Evolutionary conservation across 257 asterid genomes (phyloP).

Genomic region (Leonotis leonurus): DNA sequence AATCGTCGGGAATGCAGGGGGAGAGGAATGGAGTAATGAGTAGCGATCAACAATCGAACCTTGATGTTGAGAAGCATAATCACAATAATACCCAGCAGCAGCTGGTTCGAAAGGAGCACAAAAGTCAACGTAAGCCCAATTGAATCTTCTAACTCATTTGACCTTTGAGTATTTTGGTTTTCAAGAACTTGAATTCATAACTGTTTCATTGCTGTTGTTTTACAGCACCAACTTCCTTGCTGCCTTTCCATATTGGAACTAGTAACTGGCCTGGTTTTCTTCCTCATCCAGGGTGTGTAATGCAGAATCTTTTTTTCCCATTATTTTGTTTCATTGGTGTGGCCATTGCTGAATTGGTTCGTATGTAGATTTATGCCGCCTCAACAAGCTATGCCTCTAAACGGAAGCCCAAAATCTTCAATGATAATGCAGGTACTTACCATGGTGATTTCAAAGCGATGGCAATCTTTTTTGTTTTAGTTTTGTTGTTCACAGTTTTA

Average conservation of each 20-base stretch:
- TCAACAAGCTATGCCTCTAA: constrained; percentile 26
- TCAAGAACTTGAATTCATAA: neutral
- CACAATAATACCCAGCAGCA: constrained; percentile 23
- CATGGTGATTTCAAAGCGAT: neutral
- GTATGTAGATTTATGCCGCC: constrained; percentile 32
- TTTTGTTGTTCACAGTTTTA: neutral
- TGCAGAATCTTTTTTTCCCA: neutral
- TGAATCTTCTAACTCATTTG: constrained; percentile 5
- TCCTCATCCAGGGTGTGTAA: constrained; percentile 42
- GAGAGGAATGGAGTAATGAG: constrained; percentile 9
- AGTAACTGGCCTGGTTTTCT: constrained; percentile 38
- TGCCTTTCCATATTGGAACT: constrained; percentile 29
- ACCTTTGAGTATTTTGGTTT: neutral
- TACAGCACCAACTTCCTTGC: constrained; percentile 34
- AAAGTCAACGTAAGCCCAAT: constrained; percentile 27
- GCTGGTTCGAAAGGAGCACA: constrained; percentile 25
- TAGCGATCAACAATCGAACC: constrained; percentile 8
- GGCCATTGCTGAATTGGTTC: constrained; percentile 14
- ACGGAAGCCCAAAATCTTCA: constrained; percentile 29
- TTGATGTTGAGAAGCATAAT: constrained; percentile 27
- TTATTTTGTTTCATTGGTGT: constrained; percentile 2
- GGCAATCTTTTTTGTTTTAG: neutral
- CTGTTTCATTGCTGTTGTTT: neutral
- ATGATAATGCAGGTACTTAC: constrained; percentile 30
- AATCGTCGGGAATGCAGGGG: constrained; percentile 9